Evolutionary conservation across 805 yeast genomes (phyloP), one percentile per base, ranked within the genome.

Genomic region (Dipodascus albidus): DNA sequence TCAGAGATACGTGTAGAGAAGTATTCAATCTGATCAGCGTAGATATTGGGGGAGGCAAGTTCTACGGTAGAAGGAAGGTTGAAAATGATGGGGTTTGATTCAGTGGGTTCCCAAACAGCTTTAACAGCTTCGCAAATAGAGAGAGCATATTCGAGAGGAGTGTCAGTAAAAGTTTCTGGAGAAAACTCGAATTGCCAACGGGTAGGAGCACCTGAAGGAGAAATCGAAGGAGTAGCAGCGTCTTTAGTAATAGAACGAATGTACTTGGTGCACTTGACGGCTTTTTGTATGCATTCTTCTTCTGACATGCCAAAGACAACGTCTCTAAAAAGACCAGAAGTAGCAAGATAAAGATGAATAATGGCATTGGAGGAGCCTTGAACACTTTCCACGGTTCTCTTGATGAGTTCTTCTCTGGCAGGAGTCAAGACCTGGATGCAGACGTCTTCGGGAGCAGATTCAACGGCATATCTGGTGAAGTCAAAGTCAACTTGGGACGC

Each of bases 21-120:
- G 66, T 77, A 84, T 72, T 85, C 95, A 55, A 85, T 81, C 73
- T 85, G 93, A 66, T 85, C 95, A 47, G 95, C 95, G 63, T 82
- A 85, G 21, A 85, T 79, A 60, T 85, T 86, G 48, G 95, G 95
- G 15, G 88, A 80, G 19, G 87, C 64, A 80, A 85, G 79, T 69
- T 85, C 95, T 19, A 85, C 91, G 14, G 95, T 85, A 21, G 95
- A 93, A 2, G 95, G 95, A 57, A 85, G 73, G 67, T 85, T 85
- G 73, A 85, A 85, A 57, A 86, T 83, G 57, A 85, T 83, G 50
- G 89, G 89, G 55, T 73, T 72, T 42, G 78, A 82, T 21, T 54
- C 75, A 2, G 82, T 64, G 27, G 93, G 91, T 24, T 66, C 78
- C 95, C 95, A 85, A 3, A 85, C 88, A 21, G 67, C 69, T 66